Conservation (phyloP, 202 grass and related monocot genomes). For the Digitaria exilis region DNA sequence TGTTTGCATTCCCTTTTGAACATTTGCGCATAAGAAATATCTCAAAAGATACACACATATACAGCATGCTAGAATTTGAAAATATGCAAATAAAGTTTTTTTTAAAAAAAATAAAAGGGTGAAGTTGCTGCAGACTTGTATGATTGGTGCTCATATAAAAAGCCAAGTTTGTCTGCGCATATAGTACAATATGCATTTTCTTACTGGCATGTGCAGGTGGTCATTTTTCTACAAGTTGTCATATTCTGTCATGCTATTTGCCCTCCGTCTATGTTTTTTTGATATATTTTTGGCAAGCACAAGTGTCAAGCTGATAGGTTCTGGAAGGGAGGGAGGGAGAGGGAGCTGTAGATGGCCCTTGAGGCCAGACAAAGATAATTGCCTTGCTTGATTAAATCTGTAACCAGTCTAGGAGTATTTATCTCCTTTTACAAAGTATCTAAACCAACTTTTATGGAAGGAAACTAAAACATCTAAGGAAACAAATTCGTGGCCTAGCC, state of each 20-base stretch:
- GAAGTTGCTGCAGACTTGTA: not conserved
- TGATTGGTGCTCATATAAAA: not conserved
- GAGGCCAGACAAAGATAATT: no score
- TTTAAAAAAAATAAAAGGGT: not conserved
- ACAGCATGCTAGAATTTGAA: not conserved
- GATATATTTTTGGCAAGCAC: not conserved
- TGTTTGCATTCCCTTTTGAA: not conserved
- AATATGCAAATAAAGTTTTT: not conserved
- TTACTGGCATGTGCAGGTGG: not conserved
- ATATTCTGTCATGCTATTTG: not conserved
- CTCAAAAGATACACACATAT: not conserved
- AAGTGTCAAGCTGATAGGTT: not conserved
- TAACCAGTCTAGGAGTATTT: no score
- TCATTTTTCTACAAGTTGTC: not conserved
- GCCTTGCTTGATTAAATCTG: no score
- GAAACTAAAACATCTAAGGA: no score
- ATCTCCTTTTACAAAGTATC: no score
- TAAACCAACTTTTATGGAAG: no score
- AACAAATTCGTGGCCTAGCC: no score
- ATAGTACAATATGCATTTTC: not conserved
- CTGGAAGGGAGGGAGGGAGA: no score
- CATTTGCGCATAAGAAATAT: not conserved
- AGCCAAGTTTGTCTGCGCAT: not conserved
- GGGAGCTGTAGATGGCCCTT: no score
- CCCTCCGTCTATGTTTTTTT: not conserved